Evolutionary conservation across 2,329 filamentous ascomycete species (phyloP), one percentile per base, ranked within the genome.

Genomic region (Aspergillus candidus): DNA sequence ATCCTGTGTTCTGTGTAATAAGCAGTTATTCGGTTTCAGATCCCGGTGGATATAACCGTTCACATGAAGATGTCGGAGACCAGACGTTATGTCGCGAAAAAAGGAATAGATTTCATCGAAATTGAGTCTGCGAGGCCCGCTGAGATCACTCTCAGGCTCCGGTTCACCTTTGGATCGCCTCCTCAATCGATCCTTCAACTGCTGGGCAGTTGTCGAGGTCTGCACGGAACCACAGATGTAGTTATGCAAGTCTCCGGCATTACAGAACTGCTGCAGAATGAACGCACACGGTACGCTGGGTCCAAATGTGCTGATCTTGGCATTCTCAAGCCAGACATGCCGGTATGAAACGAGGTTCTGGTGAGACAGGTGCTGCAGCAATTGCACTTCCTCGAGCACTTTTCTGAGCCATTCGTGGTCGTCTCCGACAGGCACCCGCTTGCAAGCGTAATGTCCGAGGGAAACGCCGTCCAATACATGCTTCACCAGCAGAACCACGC

Each of bases 261-360:
- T 97, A 71, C 94, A 98, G 59, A 95, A 98, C 61, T 98, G 90
- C 62, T 98, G 93, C 6, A 98, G 76, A 45, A 98, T 98, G 63
- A 95, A 98, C 4, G 91, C 89, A 58, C 91, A 97, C 10, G 89
- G 89, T 1, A 98, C 89, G 43, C 82, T 88, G 0, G 94, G 93
- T 0, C 89, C 86, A 63, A 98, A 98, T 2, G 80, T 83, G 50
- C 79, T 91, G 41, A 94, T 79, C 54, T 85, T 80, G 41, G 85
- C 83, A 63, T 96, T 86, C 65, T 98, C 91, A 12, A 98, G 76
- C 93, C 93, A 98, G 29, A 95, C 93, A 68, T 97, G 93, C 6
- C 91, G 84, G 64, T 98, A 98, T 0, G 90, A 94, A 1, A 98
- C 93, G 7, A 98, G 75, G 51, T 98, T 98, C 45, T 90, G 87